Evolutionary conservation across 345 rosid species (phyloP).

Genomic region (Aurinia saxatilis): DNA sequence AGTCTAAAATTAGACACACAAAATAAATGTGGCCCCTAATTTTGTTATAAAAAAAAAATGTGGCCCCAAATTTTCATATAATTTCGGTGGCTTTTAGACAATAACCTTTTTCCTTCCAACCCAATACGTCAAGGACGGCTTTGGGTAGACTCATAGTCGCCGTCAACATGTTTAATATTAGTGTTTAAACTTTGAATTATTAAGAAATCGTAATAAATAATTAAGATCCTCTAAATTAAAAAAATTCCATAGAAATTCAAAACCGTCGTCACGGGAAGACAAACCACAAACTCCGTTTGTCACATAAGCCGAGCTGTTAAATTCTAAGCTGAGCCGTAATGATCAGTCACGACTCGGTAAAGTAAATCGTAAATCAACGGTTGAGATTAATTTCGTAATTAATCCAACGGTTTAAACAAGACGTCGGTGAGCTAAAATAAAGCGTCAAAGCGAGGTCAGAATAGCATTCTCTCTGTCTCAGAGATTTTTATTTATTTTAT

Average conservation of each 20-base stretch:
- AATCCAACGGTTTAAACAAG: slow-evolving; percentile 11
- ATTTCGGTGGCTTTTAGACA: no score
- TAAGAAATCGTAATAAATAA: neutral
- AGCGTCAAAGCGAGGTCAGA: slow-evolving; percentile 15
- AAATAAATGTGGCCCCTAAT: no score
- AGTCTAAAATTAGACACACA: no score
- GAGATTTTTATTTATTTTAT: neutral
- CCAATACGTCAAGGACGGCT: no score
- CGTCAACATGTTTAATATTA: neutral
- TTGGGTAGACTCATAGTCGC: no score
- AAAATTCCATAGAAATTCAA: neutral
- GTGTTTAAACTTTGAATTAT: slow-evolving; percentile 11
- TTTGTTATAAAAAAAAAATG: no score
- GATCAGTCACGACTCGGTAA: slow-evolving; percentile 8
- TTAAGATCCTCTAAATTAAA: neutral
- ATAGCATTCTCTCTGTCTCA: slow-evolving; percentile 2
- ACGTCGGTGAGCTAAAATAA: slow-evolving; percentile 22
- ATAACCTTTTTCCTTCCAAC: no score
- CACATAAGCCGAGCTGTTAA: slow-evolving; percentile 18
- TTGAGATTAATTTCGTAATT: neutral
- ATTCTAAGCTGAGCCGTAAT: neutral
- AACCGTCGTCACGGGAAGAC: slow-evolving; percentile 26
- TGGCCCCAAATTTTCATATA: no score
- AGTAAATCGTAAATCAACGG: slow-evolving; percentile 7
- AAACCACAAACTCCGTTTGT: neutral